Conservation (phyloP, 305 asterid species). For the Plantago coronopus region DNA sequence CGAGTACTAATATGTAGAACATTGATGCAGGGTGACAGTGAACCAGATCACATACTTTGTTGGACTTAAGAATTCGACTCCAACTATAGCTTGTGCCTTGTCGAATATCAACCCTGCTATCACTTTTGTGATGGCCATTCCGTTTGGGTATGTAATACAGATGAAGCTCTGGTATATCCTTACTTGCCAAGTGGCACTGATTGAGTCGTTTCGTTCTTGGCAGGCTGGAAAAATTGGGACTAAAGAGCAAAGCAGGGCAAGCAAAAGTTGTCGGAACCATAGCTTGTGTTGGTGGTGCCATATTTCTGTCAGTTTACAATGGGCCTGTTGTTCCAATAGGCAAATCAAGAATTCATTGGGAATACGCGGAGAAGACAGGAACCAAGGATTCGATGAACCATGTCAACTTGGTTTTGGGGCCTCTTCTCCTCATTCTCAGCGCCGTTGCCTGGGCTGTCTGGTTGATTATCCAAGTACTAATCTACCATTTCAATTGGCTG, state of each 20-base stretch:
- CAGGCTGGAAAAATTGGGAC: conserved; percentile 59
- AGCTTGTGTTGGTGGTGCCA: conserved; percentile 75
- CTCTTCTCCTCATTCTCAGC: conserved; percentile 63
- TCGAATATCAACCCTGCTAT: conserved; percentile 71
- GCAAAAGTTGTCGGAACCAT: conserved; percentile 70
- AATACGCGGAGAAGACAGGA: conserved; percentile 47
- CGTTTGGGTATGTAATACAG: conserved; percentile 47
- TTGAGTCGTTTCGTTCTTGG: not conserved
- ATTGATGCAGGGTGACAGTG: conserved; percentile 58
- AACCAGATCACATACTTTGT: conserved; percentile 80
- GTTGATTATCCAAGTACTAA: conserved; percentile 65
- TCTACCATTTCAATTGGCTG: not conserved
- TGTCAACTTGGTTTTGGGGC: conserved; percentile 49
- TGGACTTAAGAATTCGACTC: conserved; percentile 80
- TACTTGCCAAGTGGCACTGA: not conserved
- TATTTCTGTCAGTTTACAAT: conserved; percentile 63
- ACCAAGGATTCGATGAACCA: conserved; percentile 34
- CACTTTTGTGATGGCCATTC: conserved; percentile 70
- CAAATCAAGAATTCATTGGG: conserved; percentile 64
- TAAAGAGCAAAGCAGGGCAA: conserved; percentile 63
- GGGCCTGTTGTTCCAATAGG: conserved; percentile 53
- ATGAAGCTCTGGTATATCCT: not conserved
- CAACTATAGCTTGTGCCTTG: conserved; percentile 84
- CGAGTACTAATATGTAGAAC: not conserved
- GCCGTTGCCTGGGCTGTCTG: conserved; percentile 78